These are phyloP conservation scores for Glycyrrhiza uralensis DNA, from an alignment of 306 rosid species.

Conservation along the genomic window DNA sequence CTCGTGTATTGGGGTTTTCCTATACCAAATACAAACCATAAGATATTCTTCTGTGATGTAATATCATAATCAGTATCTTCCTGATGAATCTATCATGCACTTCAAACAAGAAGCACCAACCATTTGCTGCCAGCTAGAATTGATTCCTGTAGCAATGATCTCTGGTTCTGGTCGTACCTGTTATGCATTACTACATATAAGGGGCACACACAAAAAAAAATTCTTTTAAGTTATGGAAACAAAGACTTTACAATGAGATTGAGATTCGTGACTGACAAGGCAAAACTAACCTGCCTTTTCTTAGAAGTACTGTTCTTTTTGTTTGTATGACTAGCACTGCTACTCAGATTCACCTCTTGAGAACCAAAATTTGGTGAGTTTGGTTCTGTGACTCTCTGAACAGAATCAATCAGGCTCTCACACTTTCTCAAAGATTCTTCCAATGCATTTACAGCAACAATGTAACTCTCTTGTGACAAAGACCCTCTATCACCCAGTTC, in stretches of 20 bases:
- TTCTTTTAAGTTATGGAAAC: background rate
- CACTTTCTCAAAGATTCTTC: conserved; percentile 62
- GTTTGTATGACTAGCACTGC: conserved; percentile 37
- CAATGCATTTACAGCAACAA: conserved; percentile 47
- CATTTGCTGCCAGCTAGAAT: conserved; percentile 68
- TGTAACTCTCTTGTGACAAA: conserved; percentile 56
- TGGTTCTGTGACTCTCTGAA: conserved; percentile 44
- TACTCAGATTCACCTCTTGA: conserved; percentile 20
- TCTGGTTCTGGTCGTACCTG: conserved; percentile 59
- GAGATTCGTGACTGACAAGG: background rate
- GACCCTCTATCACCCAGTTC: conserved; percentile 63
- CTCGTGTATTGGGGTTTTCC: conserved; percentile 38
- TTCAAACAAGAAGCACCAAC: conserved; percentile 40
- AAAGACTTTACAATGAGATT: background rate
- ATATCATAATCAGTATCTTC: conserved; percentile 24
- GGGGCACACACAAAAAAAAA: background rate
- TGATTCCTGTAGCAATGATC: conserved; percentile 48
- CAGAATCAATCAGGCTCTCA: conserved; percentile 41
- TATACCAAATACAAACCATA: conserved; percentile 10
- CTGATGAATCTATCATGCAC: background rate
- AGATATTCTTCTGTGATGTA: background rate
- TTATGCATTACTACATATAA: background rate
- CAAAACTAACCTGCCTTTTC: conserved; percentile 58
- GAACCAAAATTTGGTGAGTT: conserved; percentile 35
- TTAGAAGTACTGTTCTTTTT: conserved; percentile 48